Evolutionary conservation across 306 rosid genomes (phyloP).

Genomic region (Sechiopsis laciniata): DNA sequence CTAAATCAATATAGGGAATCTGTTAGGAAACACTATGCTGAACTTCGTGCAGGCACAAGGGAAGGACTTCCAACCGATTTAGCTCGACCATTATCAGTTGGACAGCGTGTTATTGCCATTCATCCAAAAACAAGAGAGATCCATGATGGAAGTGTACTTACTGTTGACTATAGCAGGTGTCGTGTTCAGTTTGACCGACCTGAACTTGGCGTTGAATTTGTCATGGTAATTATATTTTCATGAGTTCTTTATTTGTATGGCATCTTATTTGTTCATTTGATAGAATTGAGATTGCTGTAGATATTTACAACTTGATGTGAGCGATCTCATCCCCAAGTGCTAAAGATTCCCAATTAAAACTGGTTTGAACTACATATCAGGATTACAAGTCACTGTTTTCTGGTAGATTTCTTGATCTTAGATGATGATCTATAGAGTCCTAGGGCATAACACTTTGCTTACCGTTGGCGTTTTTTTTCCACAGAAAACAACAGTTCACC

Average conservation of each 20-base stretch:
- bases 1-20: conserved; percentile 82
- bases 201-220: conserved; percentile 75
- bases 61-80: conserved; percentile 88
- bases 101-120: conserved; percentile 73
- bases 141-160: conserved; percentile 74
- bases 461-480: neutral
- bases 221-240: conserved; percentile 55
- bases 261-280: conserved; percentile 1
- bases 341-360: neutral
- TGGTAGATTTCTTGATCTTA: neutral
- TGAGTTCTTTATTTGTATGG: conserved; percentile 5
- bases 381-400: conserved; percentile 5
- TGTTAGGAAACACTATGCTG: conserved; percentile 83
- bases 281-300: neutral
- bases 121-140: conserved; percentile 73
- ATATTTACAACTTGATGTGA: neutral
- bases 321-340: neutral
- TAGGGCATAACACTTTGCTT: neutral
- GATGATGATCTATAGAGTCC: neutral
- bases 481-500: neutral
- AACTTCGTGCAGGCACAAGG: conserved; percentile 68
- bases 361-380: neutral
- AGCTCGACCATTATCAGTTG: conserved; percentile 75
- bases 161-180: conserved; percentile 58
- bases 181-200: conserved; percentile 74